Evolutionary conservation across 2,329 filamentous ascomycete species (phyloP), one percentile per base, ranked within the genome.

Genomic region (Nothopassalora personata): DNA sequence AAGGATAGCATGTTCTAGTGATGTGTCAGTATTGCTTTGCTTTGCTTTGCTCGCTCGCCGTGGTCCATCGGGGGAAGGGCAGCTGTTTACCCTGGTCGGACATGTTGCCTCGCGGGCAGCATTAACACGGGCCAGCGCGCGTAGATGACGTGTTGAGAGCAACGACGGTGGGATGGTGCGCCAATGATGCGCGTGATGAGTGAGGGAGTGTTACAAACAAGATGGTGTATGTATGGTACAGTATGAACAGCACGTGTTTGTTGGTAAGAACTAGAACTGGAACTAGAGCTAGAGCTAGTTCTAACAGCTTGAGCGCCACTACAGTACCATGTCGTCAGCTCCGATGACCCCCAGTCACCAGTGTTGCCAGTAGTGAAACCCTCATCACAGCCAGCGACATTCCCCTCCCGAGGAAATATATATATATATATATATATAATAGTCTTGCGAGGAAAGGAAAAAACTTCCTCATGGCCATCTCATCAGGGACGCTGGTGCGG

Each of bases 1-100:
- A 53, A 72, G 68, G 53, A 68, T 66, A 46, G 71, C 64, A 55
- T 67, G 70, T 53, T 72, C 72, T 74, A 59, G 4, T 9, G 7
- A 7, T 13, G 5, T 4, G 54, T 66, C 48, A 70, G 62, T 49
- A 49, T n/a, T n/a, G n/a, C n/a, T n/a, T n/a, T n/a, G n/a, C n/a
- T n/a, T n/a, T 5, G 30, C 11, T 47, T 9, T 6, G 19, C 18
- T 3, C 33, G 46, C 9, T 46, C 10, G 13, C 34, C 30, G 19
- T 23, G 46, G 30, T 9, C n/a, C n/a, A n/a, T n/a, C n/a, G n/a
- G n/a, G n/a, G 13, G n/a, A 6, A 19, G 27, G 19, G 39, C 39
- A 48, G 19, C 33, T 50, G 31, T 45, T 51, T 64, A 65, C 61
- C 61, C 49, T 60, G 60, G 52, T 67, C 64, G 58, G 64, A 61